These are phyloP conservation scores for Beauveria sp. DNA, from an alignment of 2,329 filamentous ascomycete genomes.

Conservation along the genomic window DNA sequence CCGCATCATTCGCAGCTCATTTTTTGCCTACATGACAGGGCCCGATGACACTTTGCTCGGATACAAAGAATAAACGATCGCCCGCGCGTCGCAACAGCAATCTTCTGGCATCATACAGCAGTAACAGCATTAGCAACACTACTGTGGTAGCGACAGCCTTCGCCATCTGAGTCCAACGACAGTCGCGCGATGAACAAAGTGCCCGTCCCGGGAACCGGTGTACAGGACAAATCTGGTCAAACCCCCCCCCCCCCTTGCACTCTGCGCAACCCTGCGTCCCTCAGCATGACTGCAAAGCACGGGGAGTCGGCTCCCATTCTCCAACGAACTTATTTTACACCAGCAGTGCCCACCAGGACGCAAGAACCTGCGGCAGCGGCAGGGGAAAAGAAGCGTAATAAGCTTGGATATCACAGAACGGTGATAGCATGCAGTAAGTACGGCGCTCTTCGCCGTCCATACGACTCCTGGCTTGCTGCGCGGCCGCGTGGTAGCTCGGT, in stretches of 20 bases:
- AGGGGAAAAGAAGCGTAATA: constrained; percentile 59
- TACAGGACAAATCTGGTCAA: too few species aligned
- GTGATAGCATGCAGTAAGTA: constrained; percentile 84
- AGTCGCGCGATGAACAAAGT: not conserved
- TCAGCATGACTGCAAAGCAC: not conserved
- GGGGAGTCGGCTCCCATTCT: not conserved
- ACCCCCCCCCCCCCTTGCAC: not conserved
- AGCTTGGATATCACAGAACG: constrained; percentile 81
- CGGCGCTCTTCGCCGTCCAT: not conserved
- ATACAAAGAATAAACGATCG: too few species aligned
- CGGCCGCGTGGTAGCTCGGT: not conserved
- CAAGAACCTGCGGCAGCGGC: constrained; percentile 20
- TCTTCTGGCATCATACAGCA: not conserved
- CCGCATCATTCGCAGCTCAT: too few species aligned
- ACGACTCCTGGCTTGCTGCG: not conserved
- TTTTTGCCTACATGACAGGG: too few species aligned
- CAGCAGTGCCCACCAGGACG: constrained; percentile 1
- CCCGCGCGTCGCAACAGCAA: not conserved
- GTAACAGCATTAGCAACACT: not conserved
- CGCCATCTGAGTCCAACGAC: not conserved
- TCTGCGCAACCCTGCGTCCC: not conserved
- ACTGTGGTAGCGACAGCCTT: not conserved
- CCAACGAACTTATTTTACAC: constrained; percentile 2
- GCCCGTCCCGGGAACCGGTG: not conserved
- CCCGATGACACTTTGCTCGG: too few species aligned